Conservation (phyloP, 495 filamentous ascomycete genomes). For the Terfezia claveryi region DNA sequence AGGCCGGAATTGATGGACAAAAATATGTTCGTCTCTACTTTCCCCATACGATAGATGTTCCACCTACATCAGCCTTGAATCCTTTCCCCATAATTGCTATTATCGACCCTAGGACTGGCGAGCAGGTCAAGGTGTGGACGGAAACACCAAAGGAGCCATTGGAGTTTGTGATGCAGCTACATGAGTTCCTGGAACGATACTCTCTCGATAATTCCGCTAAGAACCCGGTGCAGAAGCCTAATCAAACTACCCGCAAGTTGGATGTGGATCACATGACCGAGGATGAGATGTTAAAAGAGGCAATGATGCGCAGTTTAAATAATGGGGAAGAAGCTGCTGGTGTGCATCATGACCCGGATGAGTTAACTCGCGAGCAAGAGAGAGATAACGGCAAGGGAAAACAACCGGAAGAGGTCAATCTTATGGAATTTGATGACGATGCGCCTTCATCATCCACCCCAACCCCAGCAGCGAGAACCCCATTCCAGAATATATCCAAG, state of each 20-base stretch:
- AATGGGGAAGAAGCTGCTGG: slow-evolving; percentile 15
- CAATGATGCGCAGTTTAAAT: slow-evolving; percentile 29
- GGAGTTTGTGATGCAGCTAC: slow-evolving; percentile 76
- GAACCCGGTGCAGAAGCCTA: slow-evolving; percentile 55
- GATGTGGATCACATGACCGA: slow-evolving; percentile 80
- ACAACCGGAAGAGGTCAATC: slow-evolving; percentile 36
- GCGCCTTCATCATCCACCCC: slow-evolving; percentile 3
- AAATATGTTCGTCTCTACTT: slow-evolving; percentile 86
- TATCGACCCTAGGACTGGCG: slow-evolving; percentile 83
- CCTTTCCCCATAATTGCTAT: slow-evolving; percentile 83
- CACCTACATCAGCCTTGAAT: slow-evolving; percentile 4
- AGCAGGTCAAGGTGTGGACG: slow-evolving; percentile 93
- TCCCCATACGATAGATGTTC: slow-evolving; percentile 37
- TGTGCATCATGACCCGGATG: slow-evolving; percentile 51
- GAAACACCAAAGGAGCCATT: slow-evolving; percentile 49
- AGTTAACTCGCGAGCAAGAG: slow-evolving; percentile 32
- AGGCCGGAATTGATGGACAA: slow-evolving; percentile 49
- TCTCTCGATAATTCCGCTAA: slow-evolving; percentile 68
- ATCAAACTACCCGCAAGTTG: slow-evolving; percentile 44
- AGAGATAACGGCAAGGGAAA: slow-evolving; percentile 29
- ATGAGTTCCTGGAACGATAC: slow-evolving; percentile 90
- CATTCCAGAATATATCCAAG: slow-evolving; percentile 34
- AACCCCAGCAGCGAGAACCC: slow-evolving; percentile 2
- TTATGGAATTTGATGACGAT: slow-evolving; percentile 19
- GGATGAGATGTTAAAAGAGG: slow-evolving; percentile 88